Percentiles rank a stretch among this genome's conserved stretches.
phyloP scores from a whole-genome alignment of 1,139 yeast species.

The Nakaseomyces uthaithaninus region DNA sequence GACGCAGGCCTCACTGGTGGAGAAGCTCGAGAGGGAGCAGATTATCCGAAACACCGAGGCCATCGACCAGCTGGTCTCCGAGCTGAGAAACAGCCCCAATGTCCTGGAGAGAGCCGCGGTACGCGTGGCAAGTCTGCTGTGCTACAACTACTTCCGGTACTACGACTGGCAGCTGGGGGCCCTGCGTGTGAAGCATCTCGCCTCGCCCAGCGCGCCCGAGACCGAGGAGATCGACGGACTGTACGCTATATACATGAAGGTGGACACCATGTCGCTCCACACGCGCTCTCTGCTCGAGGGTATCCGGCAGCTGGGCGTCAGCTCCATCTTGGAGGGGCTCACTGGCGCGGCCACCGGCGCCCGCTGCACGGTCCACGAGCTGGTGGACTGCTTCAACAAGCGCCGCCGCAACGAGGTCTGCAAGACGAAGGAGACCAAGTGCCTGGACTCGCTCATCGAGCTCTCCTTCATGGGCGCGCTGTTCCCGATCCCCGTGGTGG shows the following conservation, averaged over 20 bases:
- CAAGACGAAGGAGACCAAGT: not conserved
- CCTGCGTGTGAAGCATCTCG: no score
- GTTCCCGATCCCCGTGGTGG: not conserved
- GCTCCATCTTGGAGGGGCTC: not conserved
- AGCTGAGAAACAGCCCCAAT: not conserved
- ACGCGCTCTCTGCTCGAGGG: not conserved
- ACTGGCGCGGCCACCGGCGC: not conserved
- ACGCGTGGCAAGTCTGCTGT: not conserved
- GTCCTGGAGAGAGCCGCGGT: not conserved
- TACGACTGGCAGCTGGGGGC: not conserved
- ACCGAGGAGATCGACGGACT: conserved; percentile 1
- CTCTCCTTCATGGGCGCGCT: not conserved
- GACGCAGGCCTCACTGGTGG: conserved; percentile 1
- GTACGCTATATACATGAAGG: not conserved
- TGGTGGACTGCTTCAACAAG: conserved; percentile 1
- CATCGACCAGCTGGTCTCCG: not conserved
- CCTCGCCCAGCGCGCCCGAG: no score
- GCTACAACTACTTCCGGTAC: conserved; percentile 1
- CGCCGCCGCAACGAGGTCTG: conserved; percentile 2
- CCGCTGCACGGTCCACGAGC: not conserved
- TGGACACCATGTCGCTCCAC: not conserved
- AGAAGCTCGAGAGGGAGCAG: not conserved
- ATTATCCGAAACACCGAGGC: not conserved
- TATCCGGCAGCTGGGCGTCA: not conserved
- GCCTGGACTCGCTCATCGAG: conserved; percentile 1